Evolutionary conservation across 441 rosid genomes (phyloP).

Genomic region (Arabidopsis hybrid): DNA sequence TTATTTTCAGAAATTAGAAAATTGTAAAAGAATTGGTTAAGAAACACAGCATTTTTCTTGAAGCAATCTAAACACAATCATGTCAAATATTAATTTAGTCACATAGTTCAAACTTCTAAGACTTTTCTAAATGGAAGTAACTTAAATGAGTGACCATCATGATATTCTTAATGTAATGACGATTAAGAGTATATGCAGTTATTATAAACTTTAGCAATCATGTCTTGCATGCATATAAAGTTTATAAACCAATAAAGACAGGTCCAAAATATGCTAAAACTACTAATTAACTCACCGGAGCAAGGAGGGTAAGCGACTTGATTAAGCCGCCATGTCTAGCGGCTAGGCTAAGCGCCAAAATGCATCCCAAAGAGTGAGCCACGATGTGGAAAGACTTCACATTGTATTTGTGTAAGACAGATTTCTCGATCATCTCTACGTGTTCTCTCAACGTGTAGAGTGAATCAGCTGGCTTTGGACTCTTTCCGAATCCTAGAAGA

Average conservation of each 20-base stretch:
- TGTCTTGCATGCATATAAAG: background rate
- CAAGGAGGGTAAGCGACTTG: slow-evolving; percentile 87
- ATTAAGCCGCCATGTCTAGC: slow-evolving; percentile 73
- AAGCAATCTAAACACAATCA: no score
- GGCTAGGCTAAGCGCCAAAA: slow-evolving; percentile 87
- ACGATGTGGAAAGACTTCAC: slow-evolving; percentile 93
- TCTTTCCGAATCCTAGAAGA: slow-evolving; percentile 92
- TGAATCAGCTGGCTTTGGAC: slow-evolving; percentile 94
- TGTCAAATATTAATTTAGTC: no score
- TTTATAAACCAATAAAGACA: slow-evolving; percentile 62
- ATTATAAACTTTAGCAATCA: background rate
- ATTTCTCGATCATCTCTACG: slow-evolving; percentile 86
- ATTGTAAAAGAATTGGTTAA: background rate
- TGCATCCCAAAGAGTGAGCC: slow-evolving; percentile 98
- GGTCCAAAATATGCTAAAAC: slow-evolving; percentile 59
- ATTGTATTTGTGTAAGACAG: slow-evolving; percentile 69
- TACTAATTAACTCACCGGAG: slow-evolving; percentile 63
- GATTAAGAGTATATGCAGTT: background rate
- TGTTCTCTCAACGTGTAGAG: slow-evolving; percentile 90
- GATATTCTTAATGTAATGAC: background rate
- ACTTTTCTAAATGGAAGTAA: background rate
- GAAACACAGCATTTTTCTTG: no score
- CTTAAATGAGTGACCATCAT: slow-evolving; percentile 1
- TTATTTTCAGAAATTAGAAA: background rate
- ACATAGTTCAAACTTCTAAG: no score